Conservation (phyloP, 2,329 filamentous ascomycete species). For the Beauveria sp. region DNA sequence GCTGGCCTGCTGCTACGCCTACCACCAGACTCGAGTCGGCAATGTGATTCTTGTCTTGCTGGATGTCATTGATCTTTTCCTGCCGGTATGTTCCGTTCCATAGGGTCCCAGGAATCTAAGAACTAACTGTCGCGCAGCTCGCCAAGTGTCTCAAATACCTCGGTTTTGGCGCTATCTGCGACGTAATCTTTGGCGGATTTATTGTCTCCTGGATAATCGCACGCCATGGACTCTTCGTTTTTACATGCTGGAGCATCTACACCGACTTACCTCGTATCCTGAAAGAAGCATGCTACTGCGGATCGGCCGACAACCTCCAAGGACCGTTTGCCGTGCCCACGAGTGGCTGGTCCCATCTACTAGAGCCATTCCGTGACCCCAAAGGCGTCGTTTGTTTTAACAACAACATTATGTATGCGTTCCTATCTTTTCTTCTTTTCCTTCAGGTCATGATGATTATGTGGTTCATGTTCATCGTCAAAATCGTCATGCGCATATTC, state of each 20-base stretch:
- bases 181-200: constrained; percentile 77
- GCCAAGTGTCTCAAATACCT: constrained; percentile 94
- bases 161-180: constrained; percentile 67
- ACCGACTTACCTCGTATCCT: constrained; percentile 56
- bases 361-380: constrained; percentile 66
- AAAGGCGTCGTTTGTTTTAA: constrained; percentile 78
- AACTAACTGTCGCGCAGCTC: constrained; percentile 38
- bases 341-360: constrained; percentile 50
- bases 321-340: constrained; percentile 42
- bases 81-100: constrained; percentile 56
- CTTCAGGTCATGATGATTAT: constrained; percentile 73
- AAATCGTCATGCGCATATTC: constrained; percentile 73
- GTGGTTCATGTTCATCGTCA: constrained; percentile 85
- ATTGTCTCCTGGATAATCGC: constrained; percentile 76
- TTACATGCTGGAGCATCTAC: constrained; percentile 77
- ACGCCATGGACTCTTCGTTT: constrained; percentile 72
- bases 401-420: constrained; percentile 62
- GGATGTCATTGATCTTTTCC: constrained; percentile 84
- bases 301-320: constrained; percentile 44
- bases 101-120: no score
- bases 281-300: constrained; percentile 63
- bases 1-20: constrained; percentile 74
- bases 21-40: constrained; percentile 79
- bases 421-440: constrained; percentile 67
- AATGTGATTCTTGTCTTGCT: constrained; percentile 85